Conservation (phyloP, 2,329 filamentous ascomycete species). For the Colletotrichum magnum region DNA sequence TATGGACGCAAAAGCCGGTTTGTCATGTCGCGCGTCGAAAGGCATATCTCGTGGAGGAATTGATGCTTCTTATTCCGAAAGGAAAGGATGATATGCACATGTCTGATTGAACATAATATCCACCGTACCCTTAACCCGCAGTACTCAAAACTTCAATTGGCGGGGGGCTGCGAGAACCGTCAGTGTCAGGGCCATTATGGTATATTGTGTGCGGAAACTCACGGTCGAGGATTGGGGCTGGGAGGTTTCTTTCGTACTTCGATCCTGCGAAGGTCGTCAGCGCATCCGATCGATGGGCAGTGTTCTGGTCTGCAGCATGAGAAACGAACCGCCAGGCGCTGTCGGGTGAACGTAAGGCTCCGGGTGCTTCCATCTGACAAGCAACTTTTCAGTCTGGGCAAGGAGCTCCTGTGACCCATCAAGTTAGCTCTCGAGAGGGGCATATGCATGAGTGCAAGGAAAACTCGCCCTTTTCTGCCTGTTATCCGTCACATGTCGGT, state of each 20-base stretch:
- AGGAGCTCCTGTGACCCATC: slow-evolving; percentile 77
- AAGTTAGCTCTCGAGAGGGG: slow-evolving; percentile 29
- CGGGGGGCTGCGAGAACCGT: slow-evolving; percentile 59
- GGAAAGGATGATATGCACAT: too few relatives aligned
- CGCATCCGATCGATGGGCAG: not conserved
- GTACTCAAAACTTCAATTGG: slow-evolving; percentile 61
- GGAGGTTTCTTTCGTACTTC: slow-evolving; percentile 96
- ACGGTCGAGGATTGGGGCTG: slow-evolving; percentile 85
- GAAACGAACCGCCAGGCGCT: slow-evolving; percentile 85
- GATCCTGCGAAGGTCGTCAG: slow-evolving; percentile 71
- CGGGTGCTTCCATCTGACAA: slow-evolving; percentile 97
- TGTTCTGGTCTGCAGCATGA: not conserved
- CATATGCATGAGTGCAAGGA: not conserved
- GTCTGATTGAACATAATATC: not conserved
- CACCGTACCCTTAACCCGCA: not conserved
- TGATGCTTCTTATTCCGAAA: too few relatives aligned
- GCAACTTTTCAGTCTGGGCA: slow-evolving; percentile 87
- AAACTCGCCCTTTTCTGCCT: slow-evolving; percentile 83
- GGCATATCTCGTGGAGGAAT: too few relatives aligned
- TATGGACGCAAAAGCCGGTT: too few relatives aligned
- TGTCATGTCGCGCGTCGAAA: too few relatives aligned
- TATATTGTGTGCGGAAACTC: slow-evolving; percentile 58
- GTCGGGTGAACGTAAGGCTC: slow-evolving; percentile 93
- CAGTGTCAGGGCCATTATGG: slow-evolving; percentile 42
- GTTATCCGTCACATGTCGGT: slow-evolving; percentile 86